phyloP scores from a whole-genome alignment of 257 asterid species.

The Verbascum thapsus region DNA sequence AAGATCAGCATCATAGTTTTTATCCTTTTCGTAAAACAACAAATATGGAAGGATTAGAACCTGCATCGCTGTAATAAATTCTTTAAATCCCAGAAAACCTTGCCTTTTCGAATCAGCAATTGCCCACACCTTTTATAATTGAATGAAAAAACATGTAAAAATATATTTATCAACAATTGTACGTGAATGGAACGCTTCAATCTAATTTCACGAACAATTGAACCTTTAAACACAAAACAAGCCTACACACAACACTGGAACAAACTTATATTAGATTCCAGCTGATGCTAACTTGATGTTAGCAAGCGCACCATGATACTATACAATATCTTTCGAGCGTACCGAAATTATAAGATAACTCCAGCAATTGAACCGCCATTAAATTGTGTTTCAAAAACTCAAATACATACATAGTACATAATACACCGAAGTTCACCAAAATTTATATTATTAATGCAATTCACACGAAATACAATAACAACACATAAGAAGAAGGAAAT shows the following conservation, averaged over 20 bases:
- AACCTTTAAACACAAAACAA: slow-evolving; percentile 14
- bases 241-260: not conserved
- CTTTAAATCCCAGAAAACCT: slow-evolving; percentile 92
- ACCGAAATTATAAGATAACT: slow-evolving; percentile 15
- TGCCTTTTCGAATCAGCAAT: slow-evolving; percentile 92
- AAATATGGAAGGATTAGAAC: slow-evolving; percentile 38
- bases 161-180: not conserved
- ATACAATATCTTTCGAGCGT: not conserved
- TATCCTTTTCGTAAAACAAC: slow-evolving; percentile 21
- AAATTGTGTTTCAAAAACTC: not conserved
- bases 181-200: slow-evolving; percentile 10
- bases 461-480: slow-evolving; percentile 6
- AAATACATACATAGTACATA: not conserved
- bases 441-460: not conserved
- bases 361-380: not conserved
- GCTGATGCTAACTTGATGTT: not conserved
- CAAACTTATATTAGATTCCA: not conserved
- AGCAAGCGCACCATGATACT: not conserved
- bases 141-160: slow-evolving; percentile 9
- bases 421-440: not conserved
- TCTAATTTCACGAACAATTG: slow-evolving; percentile 14
- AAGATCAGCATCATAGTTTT: slow-evolving; percentile 32
- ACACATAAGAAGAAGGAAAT: not conserved
- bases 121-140: slow-evolving; percentile 76
- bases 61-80: slow-evolving; percentile 88